These are phyloP conservation scores for Cokeromyces recurvatus DNA, from an alignment of 371 early-diverging fungal genomes.

Conservation along the genomic window DNA sequence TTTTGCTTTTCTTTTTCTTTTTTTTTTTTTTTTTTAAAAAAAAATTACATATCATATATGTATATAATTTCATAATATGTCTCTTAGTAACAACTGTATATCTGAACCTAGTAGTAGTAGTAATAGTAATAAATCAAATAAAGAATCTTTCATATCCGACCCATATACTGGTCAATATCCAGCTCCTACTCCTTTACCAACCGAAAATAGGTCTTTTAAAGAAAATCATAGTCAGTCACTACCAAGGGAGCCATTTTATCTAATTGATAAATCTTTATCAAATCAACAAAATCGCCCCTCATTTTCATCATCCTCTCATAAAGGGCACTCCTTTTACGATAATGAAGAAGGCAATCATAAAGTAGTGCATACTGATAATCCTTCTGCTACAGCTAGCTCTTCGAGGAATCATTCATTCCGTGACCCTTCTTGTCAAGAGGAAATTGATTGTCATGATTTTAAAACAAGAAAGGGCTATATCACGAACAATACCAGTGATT, in stretches of 20 bases:
- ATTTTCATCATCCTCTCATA: background rate
- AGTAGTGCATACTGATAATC: background rate
- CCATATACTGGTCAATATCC: constrained; percentile 37
- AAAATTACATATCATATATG: background rate
- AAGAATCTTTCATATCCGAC: no score
- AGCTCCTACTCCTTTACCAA: constrained; percentile 16
- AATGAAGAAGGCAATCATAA: no score
- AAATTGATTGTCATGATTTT: background rate
- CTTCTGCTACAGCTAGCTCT: background rate
- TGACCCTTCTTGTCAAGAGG: no score
- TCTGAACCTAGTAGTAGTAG: no score
- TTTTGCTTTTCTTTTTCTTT: background rate
- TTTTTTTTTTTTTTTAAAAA: constrained; percentile 1
- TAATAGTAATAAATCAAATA: no score
- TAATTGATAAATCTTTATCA: constrained; percentile 5
- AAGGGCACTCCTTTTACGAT: no score
- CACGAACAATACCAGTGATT: constrained; percentile 7
- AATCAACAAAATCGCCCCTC: background rate
- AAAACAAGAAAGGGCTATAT: no score
- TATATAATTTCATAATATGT: no score
- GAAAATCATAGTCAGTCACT: background rate
- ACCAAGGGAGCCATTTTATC: constrained; percentile 10
- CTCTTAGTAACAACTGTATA: no score
- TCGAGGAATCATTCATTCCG: no score
- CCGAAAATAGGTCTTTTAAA: constrained; percentile 1